These are phyloP conservation scores for Candida hungchunana DNA, from an alignment of 805 yeast genomes.

Conservation along the genomic window DNA sequence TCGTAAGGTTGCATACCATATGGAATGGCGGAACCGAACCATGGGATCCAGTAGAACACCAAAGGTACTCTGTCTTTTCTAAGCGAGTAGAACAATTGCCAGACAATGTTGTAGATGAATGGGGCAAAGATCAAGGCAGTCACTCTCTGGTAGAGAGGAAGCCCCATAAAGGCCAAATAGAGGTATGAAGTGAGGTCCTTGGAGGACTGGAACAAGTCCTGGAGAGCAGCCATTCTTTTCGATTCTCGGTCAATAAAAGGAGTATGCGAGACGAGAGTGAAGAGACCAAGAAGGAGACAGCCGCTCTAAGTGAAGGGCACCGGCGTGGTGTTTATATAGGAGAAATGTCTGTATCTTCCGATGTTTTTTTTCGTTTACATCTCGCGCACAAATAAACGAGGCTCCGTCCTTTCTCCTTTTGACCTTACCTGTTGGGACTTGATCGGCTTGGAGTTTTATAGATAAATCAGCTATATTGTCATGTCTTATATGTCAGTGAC, in stretches of 20 bases:
- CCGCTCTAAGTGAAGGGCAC: neutral
- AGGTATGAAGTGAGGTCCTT: conserved; percentile 13
- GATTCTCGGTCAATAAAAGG: neutral
- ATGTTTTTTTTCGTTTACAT: conserved; percentile 7
- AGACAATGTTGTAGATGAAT: conserved; percentile 56
- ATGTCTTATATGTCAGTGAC: neutral
- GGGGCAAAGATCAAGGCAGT: conserved; percentile 40
- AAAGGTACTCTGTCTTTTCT: conserved; percentile 83
- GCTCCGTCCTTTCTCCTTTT: neutral
- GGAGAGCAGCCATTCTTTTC: conserved; percentile 21
- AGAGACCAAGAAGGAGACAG: neutral
- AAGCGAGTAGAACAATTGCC: conserved; percentile 67
- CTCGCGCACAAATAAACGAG: conserved; percentile 5
- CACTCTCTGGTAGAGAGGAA: conserved; percentile 34
- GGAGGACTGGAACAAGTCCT: conserved; percentile 12
- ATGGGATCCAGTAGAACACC: conserved; percentile 90
- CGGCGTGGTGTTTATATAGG: conserved; percentile 2
- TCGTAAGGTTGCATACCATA: conserved; percentile 94
- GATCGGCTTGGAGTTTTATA: no score
- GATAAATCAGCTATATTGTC: no score
- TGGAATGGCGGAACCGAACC: conserved; percentile 87
- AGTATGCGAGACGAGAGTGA: neutral
- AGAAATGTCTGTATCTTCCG: conserved; percentile 5
- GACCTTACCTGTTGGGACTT: no score
- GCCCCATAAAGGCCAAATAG: conserved; percentile 26